Conservation (phyloP, 495 filamentous ascomycete species). For the Physcia stellaris region DNA sequence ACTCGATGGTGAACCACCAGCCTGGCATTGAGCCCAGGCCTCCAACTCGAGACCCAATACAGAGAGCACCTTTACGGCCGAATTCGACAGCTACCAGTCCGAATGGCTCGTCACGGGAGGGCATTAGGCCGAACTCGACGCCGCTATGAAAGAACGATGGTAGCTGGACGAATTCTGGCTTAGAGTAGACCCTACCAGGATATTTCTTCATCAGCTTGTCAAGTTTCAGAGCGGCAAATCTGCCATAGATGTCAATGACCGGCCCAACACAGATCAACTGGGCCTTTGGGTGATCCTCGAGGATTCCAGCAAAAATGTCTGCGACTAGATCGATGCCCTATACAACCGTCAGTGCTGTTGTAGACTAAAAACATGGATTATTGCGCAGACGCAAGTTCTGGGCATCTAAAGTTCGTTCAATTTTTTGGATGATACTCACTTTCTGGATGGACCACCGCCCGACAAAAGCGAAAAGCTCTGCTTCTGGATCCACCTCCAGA, state of each 20-base stretch:
- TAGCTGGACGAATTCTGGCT: constrained; percentile 62
- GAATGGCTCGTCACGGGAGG: constrained; percentile 69
- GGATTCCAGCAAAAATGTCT: constrained; percentile 57
- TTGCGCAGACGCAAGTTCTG: too few species aligned
- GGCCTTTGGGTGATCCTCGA: constrained; percentile 52
- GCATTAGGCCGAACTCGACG: constrained; percentile 67
- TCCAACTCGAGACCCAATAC: constrained; percentile 52
- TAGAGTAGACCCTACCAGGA: constrained; percentile 63
- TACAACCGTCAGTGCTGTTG: too few species aligned
- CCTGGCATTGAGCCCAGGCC: constrained; percentile 73
- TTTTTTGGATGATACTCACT: too few species aligned
- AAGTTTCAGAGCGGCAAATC: constrained; percentile 63
- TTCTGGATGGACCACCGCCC: constrained; percentile 73
- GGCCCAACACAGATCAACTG: constrained; percentile 63
- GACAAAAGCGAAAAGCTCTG: constrained; percentile 66
- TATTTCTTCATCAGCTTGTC: constrained; percentile 60
- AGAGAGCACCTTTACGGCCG: constrained; percentile 62
- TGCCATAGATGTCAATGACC: constrained; percentile 66
- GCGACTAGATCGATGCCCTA: constrained; percentile 68
- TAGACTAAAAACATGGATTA: too few species aligned
- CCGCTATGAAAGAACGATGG: constrained; percentile 67
- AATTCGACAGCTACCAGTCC: constrained; percentile 75
- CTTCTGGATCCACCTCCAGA: constrained; percentile 47
- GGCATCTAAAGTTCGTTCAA: too few species aligned
- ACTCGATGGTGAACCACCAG: constrained; percentile 58